Evolutionary conservation across 176 grass and related monocot genomes (phyloP).

Genomic region (Triticum aestivum): DNA sequence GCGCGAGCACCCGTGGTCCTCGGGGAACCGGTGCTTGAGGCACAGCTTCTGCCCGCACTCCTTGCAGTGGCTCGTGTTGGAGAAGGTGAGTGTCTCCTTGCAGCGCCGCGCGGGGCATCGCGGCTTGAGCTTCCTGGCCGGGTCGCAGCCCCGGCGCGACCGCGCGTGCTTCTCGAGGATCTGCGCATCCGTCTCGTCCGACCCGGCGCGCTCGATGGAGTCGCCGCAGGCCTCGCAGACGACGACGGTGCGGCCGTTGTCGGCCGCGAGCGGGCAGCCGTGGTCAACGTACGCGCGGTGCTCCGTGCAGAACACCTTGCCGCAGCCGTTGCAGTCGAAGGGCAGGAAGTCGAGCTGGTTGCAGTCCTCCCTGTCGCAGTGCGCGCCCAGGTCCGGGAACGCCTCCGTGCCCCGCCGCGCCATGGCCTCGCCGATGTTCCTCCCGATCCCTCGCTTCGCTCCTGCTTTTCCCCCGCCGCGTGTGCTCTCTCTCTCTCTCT

Average conservation of each 20-base stretch:
- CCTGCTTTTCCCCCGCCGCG: background rate
- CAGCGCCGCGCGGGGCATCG: constrained; percentile 62
- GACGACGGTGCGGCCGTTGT: constrained; percentile 60
- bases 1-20: constrained; percentile 47
- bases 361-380: constrained; percentile 71
- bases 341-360: constrained; percentile 89
- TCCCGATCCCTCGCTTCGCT: background rate
- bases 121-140: constrained; percentile 57
- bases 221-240: constrained; percentile 65
- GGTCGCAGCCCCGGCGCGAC: constrained; percentile 57
- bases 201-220: constrained; percentile 60
- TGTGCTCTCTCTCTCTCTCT: background rate
- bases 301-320: constrained; percentile 59
- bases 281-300: constrained; percentile 58
- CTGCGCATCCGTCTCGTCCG: background rate
- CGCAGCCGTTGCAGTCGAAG: constrained; percentile 78
- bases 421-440: constrained; percentile 22
- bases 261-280: constrained; percentile 58
- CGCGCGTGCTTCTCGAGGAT: constrained; percentile 43
- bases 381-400: constrained; percentile 76
- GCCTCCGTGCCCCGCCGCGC: constrained; percentile 59
- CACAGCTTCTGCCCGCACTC: constrained; percentile 52
- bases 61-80: constrained; percentile 53
- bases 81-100: constrained; percentile 78
- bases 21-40: constrained; percentile 67